Evolutionary conservation across 2,329 filamentous ascomycete species (phyloP).

Genomic region (Pyrenophora teres): DNA sequence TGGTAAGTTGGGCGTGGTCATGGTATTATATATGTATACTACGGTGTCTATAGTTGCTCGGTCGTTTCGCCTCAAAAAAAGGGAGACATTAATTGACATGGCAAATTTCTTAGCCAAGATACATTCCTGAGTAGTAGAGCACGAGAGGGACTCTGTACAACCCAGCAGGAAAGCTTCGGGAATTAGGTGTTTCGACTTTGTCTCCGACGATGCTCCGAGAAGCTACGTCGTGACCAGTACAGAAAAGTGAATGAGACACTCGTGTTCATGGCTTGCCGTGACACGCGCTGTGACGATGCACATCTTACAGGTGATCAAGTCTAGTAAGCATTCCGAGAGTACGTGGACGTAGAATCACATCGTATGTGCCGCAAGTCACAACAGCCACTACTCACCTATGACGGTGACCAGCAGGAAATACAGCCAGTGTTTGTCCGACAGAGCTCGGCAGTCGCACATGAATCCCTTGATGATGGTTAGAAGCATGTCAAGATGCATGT

Average conservation of each 20-base stretch:
- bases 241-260: too few species aligned
- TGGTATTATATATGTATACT: too few species aligned
- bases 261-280: background rate
- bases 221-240: too few species aligned
- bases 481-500: conserved; percentile 32
- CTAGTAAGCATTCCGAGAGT: background rate
- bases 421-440: background rate
- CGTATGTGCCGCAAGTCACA: background rate
- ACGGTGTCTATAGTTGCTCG: too few species aligned
- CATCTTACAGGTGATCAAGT: background rate
- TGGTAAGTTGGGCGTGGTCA: too few species aligned
- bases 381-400: conserved; percentile 6
- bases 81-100: background rate
- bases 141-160: background rate
- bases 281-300: background rate
- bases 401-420: background rate
- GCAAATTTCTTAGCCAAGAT: background rate
- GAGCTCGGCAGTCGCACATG: conserved; percentile 13
- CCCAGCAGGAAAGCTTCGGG: background rate
- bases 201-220: too few species aligned
- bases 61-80: conserved; percentile 12
- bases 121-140: background rate
- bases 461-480: conserved; percentile 40
- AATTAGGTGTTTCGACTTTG: too few species aligned
- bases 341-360: background rate